Base-by-base conservation (phyloP, 441 rosid species). In the Viola pubescens region DNA sequence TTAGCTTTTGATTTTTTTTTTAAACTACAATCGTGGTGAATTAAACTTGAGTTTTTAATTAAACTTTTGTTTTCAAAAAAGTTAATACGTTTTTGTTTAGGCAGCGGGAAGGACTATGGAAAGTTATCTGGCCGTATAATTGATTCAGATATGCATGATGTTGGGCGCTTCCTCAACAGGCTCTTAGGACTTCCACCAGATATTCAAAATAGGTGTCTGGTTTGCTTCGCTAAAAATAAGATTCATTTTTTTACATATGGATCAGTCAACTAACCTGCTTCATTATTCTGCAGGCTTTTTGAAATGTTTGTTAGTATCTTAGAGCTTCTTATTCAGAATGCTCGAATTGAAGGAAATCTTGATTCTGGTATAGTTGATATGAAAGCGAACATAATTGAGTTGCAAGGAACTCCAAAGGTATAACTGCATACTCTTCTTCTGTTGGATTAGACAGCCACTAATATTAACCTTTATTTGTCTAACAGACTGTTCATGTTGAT, bases 131-230 rank as follows among this genome's bases (percentile, higher is more conserved):
- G 97, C 55, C 97, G 99, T 61, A 94, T 94, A 67, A 78, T 90
- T 78, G 99, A 94, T 80, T 89, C 99, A 16, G 97, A 94, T 66
- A 94, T 94, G 96, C 99, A 94, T 63, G 99, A 94, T 67, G 92
- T 89, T 70, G 98, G 97, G 19, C 88, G 99, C 68, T 94, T 94
- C 71, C 83, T 94, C 54, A 94, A 94, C 77, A 88, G 99, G 42
- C 91, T 94, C 65, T 77, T 94, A 59, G 99, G 99, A 61, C 79
- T 94, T 76, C 96, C 99, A 58, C 94, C 97, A 60, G 96, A 90
- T 59, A 94, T 94, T 71, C 99, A 90, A 68, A 94, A 94, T 73
- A 85, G 96, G 99, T 81, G 37, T 7, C 56, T 62, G 52, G 49
- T 59, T 63, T 75, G 54, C 26, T 71, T 48, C 41, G 51, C 49